Evolutionary conservation across 2,329 filamentous ascomycete species (phyloP), one percentile per base, ranked within the genome.

Genomic region (Grosmannia penicillata): DNA sequence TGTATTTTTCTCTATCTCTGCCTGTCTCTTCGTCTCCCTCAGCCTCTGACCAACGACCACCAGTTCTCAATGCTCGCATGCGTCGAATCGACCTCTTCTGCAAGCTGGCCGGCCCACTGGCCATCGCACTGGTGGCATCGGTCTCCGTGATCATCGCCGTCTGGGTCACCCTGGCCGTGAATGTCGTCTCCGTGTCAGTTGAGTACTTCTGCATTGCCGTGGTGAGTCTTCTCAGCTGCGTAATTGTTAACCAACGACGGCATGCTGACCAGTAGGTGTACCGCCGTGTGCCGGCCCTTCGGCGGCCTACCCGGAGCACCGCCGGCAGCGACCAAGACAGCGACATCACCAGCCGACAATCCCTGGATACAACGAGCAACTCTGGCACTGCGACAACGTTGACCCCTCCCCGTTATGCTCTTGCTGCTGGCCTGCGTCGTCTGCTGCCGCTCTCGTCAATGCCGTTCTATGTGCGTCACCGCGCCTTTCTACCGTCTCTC

Each of bases 401-500:
- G 6, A 13, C 8, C 21, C 19, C 7, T 34, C 25, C 3, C 6
- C 27, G 6, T n/a, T n/a, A n/a, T 11, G 18, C 19, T n/a, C 17
- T 25, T 5, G 11, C 25, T 23, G 7, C 33, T 39, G 22, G 43
- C 32, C 24, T 36, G 8, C 34, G 35, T 18, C 49, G 26, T 45
- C 47, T 48, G 18, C 46, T 49, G 11, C 52, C 46, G 18, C 41
- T 52, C 2, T 40, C 48, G 0, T 51, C 54, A 1, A 41, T 61
- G 8, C 42, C 48, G 0, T 59, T 61, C 23, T 80, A 79, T 50
- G 47, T 70, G 42, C 48, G 52, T 4, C 72, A 78, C 43, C 58
- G 56, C 0, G 73, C 68, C 1, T 70, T 79, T 44, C 56, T 77
- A 1, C 68, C 77, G 0, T 81, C 75, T 0, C 62, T 81, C 36